Conservation (phyloP, 75 land plant genomes). For the Larix kaempferi region DNA sequence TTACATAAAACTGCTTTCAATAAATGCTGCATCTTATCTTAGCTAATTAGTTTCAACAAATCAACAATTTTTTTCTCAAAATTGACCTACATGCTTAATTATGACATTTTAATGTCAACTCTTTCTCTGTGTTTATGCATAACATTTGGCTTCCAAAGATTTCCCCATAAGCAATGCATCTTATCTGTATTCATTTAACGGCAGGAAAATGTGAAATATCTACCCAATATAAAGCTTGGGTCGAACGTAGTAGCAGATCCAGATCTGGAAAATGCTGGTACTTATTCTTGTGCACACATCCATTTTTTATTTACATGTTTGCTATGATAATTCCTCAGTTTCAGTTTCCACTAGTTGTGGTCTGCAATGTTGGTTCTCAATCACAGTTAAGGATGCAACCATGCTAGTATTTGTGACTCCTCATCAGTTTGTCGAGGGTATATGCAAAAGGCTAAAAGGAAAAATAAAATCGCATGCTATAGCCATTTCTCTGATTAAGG, state of each 20-base stretch:
- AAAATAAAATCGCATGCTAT: conserved; percentile 56
- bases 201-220: conserved; percentile 94
- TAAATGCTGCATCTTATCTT: no score
- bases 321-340: background rate
- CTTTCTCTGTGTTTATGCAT: background rate
- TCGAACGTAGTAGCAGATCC: conserved; percentile 82
- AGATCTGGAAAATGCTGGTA: conserved; percentile 81
- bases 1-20: no score
- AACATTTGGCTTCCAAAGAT: background rate
- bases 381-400: conserved; percentile 76
- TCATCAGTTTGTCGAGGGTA: conserved; percentile 77
- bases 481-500: conserved; percentile 90
- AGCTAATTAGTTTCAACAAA: no score
- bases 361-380: background rate
- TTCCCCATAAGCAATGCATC: background rate
- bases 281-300: background rate
- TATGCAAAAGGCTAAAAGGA: conserved; percentile 72
- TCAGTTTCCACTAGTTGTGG: background rate
- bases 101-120: no score
- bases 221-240: conserved; percentile 85
- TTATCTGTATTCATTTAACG: background rate
- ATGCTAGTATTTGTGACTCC: conserved; percentile 91
- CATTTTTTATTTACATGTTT: background rate
- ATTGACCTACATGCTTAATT: no score
- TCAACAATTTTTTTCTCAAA: no score